Base-by-base conservation (phyloP, 768 basidiomycete genomes). In the Pleurotus tuber-regium region DNA sequence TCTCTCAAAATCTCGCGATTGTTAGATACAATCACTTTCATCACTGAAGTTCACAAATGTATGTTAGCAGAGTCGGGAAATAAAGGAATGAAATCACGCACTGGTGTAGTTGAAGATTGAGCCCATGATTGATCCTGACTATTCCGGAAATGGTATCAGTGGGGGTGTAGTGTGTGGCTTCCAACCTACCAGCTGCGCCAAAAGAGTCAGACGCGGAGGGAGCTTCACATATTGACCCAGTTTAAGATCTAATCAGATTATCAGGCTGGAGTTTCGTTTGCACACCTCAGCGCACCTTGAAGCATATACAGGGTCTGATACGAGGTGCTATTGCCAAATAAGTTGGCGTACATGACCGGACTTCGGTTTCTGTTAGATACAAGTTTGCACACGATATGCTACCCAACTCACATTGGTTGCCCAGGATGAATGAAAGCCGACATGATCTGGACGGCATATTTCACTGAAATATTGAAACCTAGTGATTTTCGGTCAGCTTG, bases 191-290 rank as follows among this genome's bases (percentile, higher is more conserved):
- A 82, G 63, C 56, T 81, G 80, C 4, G 70, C 68, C 8, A 58
- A 63, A 52, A 83, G 82, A 1, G 79, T 79, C 14, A 69, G 57
- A 8, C 75, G 63, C 4, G 79, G 81, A 1, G 77, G 75, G 42
- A 82, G 65, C 60, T 83, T 82, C 21, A 68, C 74, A 59, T 80
- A 80, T 55, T 80, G 78, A 10, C 78, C 81, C 14, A 80, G 66
- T 59, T 81, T 80, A 25, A 79, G 61, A 60, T 77, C 78, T 68
- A 41, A 2, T n/a, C n/a, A n/a, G n/a, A n/a, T n/a, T n/a, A n/a
- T n/a, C n/a, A n/a, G n/a, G n/a, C n/a, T n/a, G n/a, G n/a, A n/a
- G n/a, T n/a, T n/a, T n/a, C n/a, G n/a, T n/a, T n/a, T n/a, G n/a
- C n/a, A n/a, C n/a, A n/a, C n/a, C n/a, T n/a, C n/a, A 39, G 43